These are phyloP conservation scores for Pseudocercospora pini-densiflorae DNA, from an alignment of 2,329 filamentous ascomycete species.

Conservation along the genomic window DNA sequence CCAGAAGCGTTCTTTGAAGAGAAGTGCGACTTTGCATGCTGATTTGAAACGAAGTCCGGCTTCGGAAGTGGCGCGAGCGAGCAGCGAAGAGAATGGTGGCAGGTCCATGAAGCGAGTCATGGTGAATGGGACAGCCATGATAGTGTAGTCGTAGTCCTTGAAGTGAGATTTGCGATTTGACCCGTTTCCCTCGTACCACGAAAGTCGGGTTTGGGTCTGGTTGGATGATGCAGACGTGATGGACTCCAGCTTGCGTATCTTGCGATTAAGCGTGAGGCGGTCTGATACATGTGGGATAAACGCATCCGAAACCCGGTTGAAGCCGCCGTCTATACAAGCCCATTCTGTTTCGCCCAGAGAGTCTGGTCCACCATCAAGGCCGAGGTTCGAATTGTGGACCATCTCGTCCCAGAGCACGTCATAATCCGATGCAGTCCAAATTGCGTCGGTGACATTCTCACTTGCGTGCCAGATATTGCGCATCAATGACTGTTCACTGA, in stretches of 20 bases:
- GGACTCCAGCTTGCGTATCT: constrained; percentile 56
- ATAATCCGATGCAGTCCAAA: constrained; percentile 18
- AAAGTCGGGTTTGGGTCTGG: not conserved
- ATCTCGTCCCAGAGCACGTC: constrained; percentile 20
- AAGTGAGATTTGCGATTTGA: constrained; percentile 42
- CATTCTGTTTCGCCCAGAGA: constrained; percentile 21
- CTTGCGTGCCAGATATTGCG: constrained; percentile 11
- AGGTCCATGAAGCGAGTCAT: constrained; percentile 19
- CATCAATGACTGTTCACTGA: constrained; percentile 17
- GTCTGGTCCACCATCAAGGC: constrained; percentile 11
- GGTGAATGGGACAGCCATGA: constrained; percentile 25
- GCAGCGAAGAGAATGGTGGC: constrained; percentile 17
- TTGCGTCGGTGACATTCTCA: constrained; percentile 21
- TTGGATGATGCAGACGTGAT: not conserved
- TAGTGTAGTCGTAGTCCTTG: constrained; percentile 23
- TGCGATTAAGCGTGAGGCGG: constrained; percentile 58
- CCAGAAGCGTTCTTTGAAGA: constrained; percentile 67
- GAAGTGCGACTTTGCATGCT: constrained; percentile 63
- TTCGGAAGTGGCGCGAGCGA: constrained; percentile 17
- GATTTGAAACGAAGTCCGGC: constrained; percentile 53
- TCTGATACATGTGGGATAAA: constrained; percentile 65
- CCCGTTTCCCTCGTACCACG: constrained; percentile 7
- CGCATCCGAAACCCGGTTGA: constrained; percentile 62
- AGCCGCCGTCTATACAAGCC: constrained; percentile 58
- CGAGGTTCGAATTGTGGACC: constrained; percentile 18